These are phyloP conservation scores for Ambrosia artemisiifolia DNA, from an alignment of 129 eudicot genomes.

Conservation along the genomic window DNA sequence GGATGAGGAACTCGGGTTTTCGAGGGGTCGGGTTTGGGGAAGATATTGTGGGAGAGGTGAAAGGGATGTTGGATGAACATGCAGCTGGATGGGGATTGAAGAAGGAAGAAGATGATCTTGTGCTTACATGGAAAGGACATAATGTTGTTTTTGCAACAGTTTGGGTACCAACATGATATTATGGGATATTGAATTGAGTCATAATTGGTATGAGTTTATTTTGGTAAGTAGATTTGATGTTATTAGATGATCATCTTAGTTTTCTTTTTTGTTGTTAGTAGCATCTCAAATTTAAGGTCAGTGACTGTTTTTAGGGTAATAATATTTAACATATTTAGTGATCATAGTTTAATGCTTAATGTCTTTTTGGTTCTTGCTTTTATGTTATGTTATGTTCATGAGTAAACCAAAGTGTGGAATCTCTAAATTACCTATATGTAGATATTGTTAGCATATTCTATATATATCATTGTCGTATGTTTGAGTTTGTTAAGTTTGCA, in stretches of 20 bases:
- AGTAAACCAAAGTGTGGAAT: conserved; percentile 30
- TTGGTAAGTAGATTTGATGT: conserved; percentile 20
- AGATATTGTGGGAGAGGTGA: conserved; percentile 68
- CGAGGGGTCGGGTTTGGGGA: conserved; percentile 58
- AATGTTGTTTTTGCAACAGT: conserved; percentile 91
- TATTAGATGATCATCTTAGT: background rate
- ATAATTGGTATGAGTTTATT: conserved; percentile 5
- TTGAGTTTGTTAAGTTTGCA: background rate
- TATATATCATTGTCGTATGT: background rate
- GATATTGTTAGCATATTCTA: background rate
- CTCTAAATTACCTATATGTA: conserved; percentile 7
- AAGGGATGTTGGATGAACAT: conserved; percentile 84
- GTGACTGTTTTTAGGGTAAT: conserved; percentile 26
- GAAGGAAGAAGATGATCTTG: conserved; percentile 90
- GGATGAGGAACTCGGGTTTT: conserved; percentile 69
- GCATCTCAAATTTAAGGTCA: background rate
- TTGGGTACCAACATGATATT: conserved; percentile 61
- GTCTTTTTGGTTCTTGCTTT: background rate
- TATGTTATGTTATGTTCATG: background rate
- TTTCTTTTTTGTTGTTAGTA: background rate
- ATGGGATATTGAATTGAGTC: background rate
- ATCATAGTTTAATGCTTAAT: conserved; percentile 6
- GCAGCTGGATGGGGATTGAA: conserved; percentile 97
- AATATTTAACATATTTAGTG: conserved; percentile 17
- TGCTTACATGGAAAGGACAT: conserved; percentile 98